These are phyloP conservation scores for Zoysia pacifica DNA, from an alignment of 176 grass and related monocot genomes.

Conservation along the genomic window DNA sequence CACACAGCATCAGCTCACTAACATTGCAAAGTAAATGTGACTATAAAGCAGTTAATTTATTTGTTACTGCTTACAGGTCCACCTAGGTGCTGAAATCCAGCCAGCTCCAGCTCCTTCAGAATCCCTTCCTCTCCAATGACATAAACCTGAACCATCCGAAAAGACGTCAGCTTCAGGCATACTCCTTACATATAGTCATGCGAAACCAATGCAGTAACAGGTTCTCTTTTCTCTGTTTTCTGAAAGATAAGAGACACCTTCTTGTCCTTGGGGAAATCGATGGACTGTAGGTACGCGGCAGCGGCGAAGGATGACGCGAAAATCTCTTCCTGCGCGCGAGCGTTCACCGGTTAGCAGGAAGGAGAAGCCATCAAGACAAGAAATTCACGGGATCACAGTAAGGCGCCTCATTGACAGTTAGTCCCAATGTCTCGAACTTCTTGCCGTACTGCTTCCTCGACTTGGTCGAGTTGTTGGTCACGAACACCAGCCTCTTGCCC, in stretches of 20 bases:
- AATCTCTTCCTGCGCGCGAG: constrained; percentile 72
- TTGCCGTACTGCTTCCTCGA: constrained; percentile 98
- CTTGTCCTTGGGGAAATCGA: constrained; percentile 90
- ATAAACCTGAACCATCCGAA: constrained; percentile 58
- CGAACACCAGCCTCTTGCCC: constrained; percentile 97
- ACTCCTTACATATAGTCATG: neutral
- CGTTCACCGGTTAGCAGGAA: constrained; percentile 15
- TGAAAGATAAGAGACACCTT: constrained; percentile 51
- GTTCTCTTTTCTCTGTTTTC: neutral
- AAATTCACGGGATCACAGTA: neutral
- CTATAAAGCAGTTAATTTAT: neutral
- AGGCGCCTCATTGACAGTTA: constrained; percentile 70
- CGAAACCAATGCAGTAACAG: neutral
- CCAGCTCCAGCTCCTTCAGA: constrained; percentile 86
- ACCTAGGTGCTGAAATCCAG: constrained; percentile 84
- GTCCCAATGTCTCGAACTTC: constrained; percentile 81
- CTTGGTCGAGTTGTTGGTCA: constrained; percentile 94
- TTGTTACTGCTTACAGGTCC: constrained; percentile 71
- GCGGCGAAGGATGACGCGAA: constrained; percentile 97
- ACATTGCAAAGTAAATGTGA: neutral
- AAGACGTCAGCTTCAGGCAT: neutral
- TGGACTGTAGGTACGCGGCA: constrained; percentile 89
- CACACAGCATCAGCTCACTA: too few relatives aligned
- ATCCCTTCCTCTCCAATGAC: constrained; percentile 98
- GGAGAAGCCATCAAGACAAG: neutral